Evolutionary conservation across 768 basidiomycete genomes (phyloP).

Genomic region (Gloeostereum incarnatum): DNA sequence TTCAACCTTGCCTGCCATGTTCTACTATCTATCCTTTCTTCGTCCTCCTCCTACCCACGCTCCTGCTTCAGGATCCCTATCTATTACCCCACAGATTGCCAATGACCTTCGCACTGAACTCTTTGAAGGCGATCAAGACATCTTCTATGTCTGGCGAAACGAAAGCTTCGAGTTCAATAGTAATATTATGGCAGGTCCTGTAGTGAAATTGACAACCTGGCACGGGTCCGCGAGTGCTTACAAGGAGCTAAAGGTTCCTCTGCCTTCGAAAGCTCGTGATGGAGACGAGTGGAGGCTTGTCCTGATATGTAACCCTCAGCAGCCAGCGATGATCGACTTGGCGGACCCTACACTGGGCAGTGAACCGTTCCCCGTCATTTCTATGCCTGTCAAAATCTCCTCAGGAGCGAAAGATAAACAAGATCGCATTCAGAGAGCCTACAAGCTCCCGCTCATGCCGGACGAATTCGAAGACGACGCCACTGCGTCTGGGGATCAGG

Average conservation of each 20-base stretch:
- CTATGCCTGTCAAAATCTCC: slow-evolving; percentile 51
- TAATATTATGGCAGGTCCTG: slow-evolving; percentile 24
- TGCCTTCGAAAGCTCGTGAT: slow-evolving; percentile 41
- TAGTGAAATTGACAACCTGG: slow-evolving; percentile 69
- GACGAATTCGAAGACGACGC: slow-evolving; percentile 11
- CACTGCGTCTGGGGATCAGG: no score
- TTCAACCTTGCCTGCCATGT: no score
- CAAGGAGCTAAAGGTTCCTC: slow-evolving; percentile 61
- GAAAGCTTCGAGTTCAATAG: slow-evolving; percentile 10
- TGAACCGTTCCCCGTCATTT: slow-evolving; percentile 51
- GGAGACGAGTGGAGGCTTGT: slow-evolving; percentile 62
- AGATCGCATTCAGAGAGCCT: slow-evolving; percentile 55
- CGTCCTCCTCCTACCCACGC: slow-evolving; percentile 67
- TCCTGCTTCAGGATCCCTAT: slow-evolving; percentile 31
- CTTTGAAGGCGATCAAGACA: slow-evolving; percentile 41
- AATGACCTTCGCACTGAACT: slow-evolving; percentile 87
- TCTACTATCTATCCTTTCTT: slow-evolving; percentile 84
- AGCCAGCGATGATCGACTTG: slow-evolving; percentile 30
- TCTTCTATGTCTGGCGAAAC: slow-evolving; percentile 62
- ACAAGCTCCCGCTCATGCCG: slow-evolving; percentile 22
- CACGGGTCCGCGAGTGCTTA: slow-evolving; percentile 53
- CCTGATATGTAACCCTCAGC: slow-evolving; percentile 30
- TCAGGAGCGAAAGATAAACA: slow-evolving; percentile 40
- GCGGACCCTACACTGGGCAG: slow-evolving; percentile 29
- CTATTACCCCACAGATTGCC: slow-evolving; percentile 75